Evolutionary conservation across 495 filamentous ascomycete species (phyloP).

Genomic region (Penicillium coffeae): DNA sequence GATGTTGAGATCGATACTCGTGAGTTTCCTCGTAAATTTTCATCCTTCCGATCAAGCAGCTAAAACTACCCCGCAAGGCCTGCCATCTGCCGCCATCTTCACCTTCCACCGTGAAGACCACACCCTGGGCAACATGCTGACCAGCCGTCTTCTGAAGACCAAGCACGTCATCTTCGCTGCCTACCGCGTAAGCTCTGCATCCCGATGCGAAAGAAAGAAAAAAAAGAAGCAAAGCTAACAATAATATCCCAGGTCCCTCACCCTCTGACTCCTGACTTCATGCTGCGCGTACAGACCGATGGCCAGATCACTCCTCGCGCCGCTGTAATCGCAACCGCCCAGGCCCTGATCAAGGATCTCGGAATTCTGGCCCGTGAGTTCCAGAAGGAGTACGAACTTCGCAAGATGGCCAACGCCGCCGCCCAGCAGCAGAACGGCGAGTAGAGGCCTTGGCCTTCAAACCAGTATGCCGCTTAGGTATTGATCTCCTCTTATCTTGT

Average conservation of each 20-base stretch:
- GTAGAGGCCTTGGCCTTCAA: no score
- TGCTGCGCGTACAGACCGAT: constrained; percentile 89
- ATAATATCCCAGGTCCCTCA: constrained; percentile 60
- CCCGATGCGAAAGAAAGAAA: no score
- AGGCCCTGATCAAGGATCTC: constrained; percentile 72
- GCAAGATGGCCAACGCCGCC: constrained; percentile 75
- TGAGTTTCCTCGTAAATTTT: constrained; percentile 39
- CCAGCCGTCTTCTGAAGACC: constrained; percentile 72
- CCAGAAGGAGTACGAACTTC: constrained; percentile 90
- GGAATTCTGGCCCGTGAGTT: constrained; percentile 78
- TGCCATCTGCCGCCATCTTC: constrained; percentile 79
- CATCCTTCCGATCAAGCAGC: neutral
- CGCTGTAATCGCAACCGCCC: constrained; percentile 73
- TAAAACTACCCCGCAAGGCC: constrained; percentile 52
- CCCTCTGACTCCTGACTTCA: constrained; percentile 79
- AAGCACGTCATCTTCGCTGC: constrained; percentile 78
- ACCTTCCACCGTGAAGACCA: constrained; percentile 96
- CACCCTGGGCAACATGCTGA: constrained; percentile 87
- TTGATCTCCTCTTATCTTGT: constrained; percentile 1
- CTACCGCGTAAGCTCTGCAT: constrained; percentile 68
- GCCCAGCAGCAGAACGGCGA: constrained; percentile 37
- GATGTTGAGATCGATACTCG: constrained; percentile 80
- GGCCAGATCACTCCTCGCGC: constrained; percentile 81
- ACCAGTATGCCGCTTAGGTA: no score
- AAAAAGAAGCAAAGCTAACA: constrained; percentile 11